Evolutionary conservation across 805 yeast genomes (phyloP).

Genomic region (Zygosaccharomyces bisporus): DNA sequence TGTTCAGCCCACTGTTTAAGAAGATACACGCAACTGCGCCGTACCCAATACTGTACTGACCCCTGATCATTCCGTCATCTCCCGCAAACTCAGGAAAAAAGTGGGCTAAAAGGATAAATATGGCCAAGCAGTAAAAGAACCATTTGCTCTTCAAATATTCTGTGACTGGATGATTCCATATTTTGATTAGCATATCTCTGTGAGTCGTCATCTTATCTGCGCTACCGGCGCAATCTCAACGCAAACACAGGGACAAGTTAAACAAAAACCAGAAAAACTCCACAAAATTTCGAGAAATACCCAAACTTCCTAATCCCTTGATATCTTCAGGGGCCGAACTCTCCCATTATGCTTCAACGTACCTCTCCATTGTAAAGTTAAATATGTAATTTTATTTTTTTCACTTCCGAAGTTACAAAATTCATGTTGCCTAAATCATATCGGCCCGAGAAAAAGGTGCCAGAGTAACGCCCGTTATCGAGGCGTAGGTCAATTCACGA

Average conservation of each 20-base stretch:
- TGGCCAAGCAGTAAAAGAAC: constrained; percentile 72
- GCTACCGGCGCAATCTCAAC: background rate
- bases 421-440: background rate
- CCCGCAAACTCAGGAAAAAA: constrained; percentile 80
- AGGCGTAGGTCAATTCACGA: background rate
- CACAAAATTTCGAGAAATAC: background rate
- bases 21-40: constrained; percentile 87
- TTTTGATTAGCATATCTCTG: constrained; percentile 2
- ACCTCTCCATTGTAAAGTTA: background rate
- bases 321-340: too few relatives aligned
- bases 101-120: constrained; percentile 69
- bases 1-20: constrained; percentile 74
- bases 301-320: too few relatives aligned
- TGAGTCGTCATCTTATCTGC: background rate
- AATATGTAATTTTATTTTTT: background rate
- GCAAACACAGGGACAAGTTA: background rate
- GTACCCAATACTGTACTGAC: constrained; percentile 73
- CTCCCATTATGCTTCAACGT: background rate
- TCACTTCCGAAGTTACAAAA: background rate
- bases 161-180: constrained; percentile 25
- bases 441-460: constrained; percentile 4
- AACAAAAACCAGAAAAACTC: background rate
- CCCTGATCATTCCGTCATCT: constrained; percentile 71
- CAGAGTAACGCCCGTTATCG: background rate
- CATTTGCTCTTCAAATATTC: constrained; percentile 46